Evolutionary conservation across 345 rosid species (phyloP), one percentile per base, ranked within the genome.

Genomic region (Cardamine occulta): DNA sequence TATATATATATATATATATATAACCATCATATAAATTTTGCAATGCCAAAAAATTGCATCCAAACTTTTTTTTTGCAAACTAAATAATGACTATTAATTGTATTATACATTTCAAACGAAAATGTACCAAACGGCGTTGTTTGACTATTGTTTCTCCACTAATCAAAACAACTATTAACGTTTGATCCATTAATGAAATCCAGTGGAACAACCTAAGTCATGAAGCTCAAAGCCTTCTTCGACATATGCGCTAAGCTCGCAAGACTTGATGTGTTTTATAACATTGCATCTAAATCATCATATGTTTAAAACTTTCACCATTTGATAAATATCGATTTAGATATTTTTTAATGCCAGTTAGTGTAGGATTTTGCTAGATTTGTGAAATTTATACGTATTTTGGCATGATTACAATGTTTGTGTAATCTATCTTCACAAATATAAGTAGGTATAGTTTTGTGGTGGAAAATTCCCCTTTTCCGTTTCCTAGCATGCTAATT

Each of bases 321-420:
- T 15, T 37, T 37, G 12, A 42, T 69, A 4, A 40, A 28, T 52
- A 10, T 11, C 18, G 11, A 23, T 23, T 10, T 17, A 6, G 15
- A 12, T 4, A 2, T 57, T 2, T 47, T 48, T 31, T 17, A 29
- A 8, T 4, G 40, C 9, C 44, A 66, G 9, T 28, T 56, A 26
- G 29, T 55, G 8, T 40, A 68, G 1, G 24, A 12, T 71, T 71
- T 15, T 49, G 40, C 13, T 21, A 48, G 12, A 26, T 10, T 59
- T 60, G 24, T 61, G 29, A 34, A 35, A 3, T 49, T 49, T 72
- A 48, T 35, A 49, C 15, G 15, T 49, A 60, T 61, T 49, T 72
- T 24, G 29, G 51, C 9, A 61, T 12, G 19, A 35, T 31, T 21
- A 60, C 19, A 10, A 61, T 35, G 12, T 13, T n/a, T 39, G 14